A percentile compares a stretch with the other conserved stretches of the same genome.
Evolutionary conservation across 225 moss, liverwort and hornwort species (phyloP).

Genomic region (Lunularia cruciata): DNA sequence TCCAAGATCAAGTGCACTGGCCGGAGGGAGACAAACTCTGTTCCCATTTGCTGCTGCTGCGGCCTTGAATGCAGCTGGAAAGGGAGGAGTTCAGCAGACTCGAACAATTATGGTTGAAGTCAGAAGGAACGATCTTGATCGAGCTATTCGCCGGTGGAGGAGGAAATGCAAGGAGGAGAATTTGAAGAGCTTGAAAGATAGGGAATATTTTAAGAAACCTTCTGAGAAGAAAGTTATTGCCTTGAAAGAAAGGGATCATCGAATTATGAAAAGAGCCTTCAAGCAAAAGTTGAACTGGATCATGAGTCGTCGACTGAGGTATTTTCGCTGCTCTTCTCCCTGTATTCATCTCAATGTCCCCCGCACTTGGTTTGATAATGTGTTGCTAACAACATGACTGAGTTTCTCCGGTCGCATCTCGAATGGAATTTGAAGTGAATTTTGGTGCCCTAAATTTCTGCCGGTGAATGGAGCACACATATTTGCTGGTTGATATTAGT

Average conservation of each 20-base stretch:
- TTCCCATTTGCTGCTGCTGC: slow-evolving; percentile 22
- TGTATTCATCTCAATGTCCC: too few species aligned
- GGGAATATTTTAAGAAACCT: slow-evolving; percentile 67
- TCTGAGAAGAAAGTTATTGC: slow-evolving; percentile 82
- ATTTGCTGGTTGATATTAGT: too few species aligned
- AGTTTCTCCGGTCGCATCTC: neutral
- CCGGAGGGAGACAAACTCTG: neutral
- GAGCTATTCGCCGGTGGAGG: slow-evolving; percentile 86
- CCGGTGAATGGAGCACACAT: too few species aligned
- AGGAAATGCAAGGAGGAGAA: slow-evolving; percentile 85
- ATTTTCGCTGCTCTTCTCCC: too few species aligned
- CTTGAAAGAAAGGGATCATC: slow-evolving; percentile 78
- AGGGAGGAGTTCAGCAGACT: slow-evolving; percentile 49
- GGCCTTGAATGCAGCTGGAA: neutral
- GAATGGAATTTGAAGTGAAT: neutral
- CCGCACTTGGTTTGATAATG: neutral
- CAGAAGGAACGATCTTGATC: slow-evolving; percentile 69
- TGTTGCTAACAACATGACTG: neutral
- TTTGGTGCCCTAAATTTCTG: too few species aligned
- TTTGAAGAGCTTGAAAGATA: slow-evolving; percentile 63
- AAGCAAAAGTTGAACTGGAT: slow-evolving; percentile 86
- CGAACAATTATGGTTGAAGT: slow-evolving; percentile 86
- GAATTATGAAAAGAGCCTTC: slow-evolving; percentile 63
- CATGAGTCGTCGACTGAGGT: slow-evolving; percentile 69
- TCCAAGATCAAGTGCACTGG: neutral